These are phyloP conservation scores for Withania somnifera DNA, from an alignment of 305 asterid species.

Conservation along the genomic window DNA sequence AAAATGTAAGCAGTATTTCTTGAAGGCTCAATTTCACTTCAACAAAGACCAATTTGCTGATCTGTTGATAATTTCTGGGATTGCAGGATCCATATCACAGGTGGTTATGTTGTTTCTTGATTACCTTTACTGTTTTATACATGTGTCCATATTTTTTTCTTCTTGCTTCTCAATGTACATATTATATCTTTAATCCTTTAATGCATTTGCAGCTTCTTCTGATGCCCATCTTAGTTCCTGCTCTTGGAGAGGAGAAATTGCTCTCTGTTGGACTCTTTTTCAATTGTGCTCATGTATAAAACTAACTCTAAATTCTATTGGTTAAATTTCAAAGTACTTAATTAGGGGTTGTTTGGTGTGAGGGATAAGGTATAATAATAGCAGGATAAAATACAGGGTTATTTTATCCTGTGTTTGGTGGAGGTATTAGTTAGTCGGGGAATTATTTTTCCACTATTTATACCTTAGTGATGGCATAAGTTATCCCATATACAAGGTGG, in stretches of 20 bases:
- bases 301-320: neutral
- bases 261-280: conserved; percentile 63
- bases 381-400: too few species aligned
- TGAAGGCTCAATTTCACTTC: conserved; percentile 83
- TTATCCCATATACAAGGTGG: too few species aligned
- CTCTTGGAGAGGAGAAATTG: conserved; percentile 64
- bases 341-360: too few species aligned
- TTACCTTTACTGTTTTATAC: neutral
- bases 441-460: too few species aligned
- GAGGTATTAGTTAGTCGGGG: too few species aligned
- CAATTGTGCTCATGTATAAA: conserved; percentile 40
- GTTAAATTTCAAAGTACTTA: too few species aligned
- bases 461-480: too few species aligned
- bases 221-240: conserved; percentile 66
- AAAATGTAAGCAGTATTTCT: conserved; percentile 48
- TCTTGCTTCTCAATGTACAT: neutral
- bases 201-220: conserved; percentile 45
- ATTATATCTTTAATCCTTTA: neutral
- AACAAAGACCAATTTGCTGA: conserved; percentile 86
- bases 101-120: conserved; percentile 16
- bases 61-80: conserved; percentile 58
- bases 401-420: too few species aligned
- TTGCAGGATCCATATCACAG: conserved; percentile 73
- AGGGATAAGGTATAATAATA: too few species aligned
- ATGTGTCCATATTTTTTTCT: neutral